These are phyloP conservation scores for Talaromyces liani DNA, from an alignment of 495 filamentous ascomycete species.

Conservation along the genomic window DNA sequence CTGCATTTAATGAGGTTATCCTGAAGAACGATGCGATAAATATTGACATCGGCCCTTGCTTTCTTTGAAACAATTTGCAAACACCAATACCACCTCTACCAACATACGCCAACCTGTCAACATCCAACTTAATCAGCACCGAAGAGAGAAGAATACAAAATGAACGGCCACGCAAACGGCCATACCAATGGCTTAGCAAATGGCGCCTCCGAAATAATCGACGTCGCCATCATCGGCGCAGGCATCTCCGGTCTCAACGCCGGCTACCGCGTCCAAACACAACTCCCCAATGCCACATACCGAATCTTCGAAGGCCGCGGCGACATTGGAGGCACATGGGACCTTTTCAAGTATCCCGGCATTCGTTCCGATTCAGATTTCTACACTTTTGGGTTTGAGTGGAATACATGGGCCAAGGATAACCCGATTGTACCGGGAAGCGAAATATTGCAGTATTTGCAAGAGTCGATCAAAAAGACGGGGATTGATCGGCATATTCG, in stretches of 20 bases:
- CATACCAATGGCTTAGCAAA: slow-evolving; percentile 7
- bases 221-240: slow-evolving; percentile 65
- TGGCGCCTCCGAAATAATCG: slow-evolving; percentile 23
- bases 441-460: slow-evolving; percentile 55
- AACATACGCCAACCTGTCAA: neutral
- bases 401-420: slow-evolving; percentile 55
- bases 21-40: neutral
- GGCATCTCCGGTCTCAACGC: slow-evolving; percentile 73
- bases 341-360: slow-evolving; percentile 64
- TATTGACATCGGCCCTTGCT: neutral
- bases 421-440: slow-evolving; percentile 54
- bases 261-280: slow-evolving; percentile 58
- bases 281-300: slow-evolving; percentile 47
- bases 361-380: slow-evolving; percentile 63
- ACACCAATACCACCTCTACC: neutral
- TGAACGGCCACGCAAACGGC: slow-evolving; percentile 21
- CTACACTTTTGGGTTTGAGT: slow-evolving; percentile 60
- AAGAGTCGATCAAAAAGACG: slow-evolving; percentile 46
- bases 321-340: slow-evolving; percentile 63
- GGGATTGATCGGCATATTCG: slow-evolving; percentile 57
- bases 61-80: neutral
- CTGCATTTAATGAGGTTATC: neutral
- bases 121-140: neutral
- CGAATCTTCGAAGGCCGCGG: slow-evolving; percentile 55
- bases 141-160: slow-evolving; percentile 4